These are phyloP conservation scores for Oemleria cerasiformis DNA, from an alignment of 306 rosid genomes.

Conservation along the genomic window DNA sequence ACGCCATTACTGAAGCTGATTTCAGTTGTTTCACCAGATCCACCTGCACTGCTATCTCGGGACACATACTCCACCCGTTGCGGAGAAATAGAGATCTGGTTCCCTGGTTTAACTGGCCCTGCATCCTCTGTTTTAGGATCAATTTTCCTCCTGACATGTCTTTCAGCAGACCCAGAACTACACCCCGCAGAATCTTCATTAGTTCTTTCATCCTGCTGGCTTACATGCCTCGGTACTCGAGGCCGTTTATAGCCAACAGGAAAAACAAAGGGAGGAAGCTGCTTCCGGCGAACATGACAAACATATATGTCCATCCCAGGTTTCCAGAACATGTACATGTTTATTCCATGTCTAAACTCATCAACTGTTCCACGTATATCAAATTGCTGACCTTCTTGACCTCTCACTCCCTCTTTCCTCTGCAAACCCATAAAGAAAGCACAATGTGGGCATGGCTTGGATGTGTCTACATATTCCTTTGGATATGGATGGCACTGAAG, in stretches of 20 bases:
- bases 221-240: slow-evolving; percentile 49
- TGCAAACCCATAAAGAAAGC: slow-evolving; percentile 99
- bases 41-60: slow-evolving; percentile 40
- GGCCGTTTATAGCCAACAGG: slow-evolving; percentile 78
- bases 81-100: slow-evolving; percentile 60
- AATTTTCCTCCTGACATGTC: slow-evolving; percentile 65
- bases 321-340: slow-evolving; percentile 79
- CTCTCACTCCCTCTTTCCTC: slow-evolving; percentile 91
- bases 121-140: slow-evolving; percentile 42
- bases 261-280: slow-evolving; percentile 85
- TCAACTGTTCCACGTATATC: slow-evolving; percentile 97
- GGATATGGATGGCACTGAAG: slow-evolving; percentile 98
- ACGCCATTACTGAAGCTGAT: slow-evolving; percentile 32
- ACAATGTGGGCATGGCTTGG: slow-evolving; percentile 78
- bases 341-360: slow-evolving; percentile 83
- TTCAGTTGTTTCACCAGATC: slow-evolving; percentile 46
- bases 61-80: slow-evolving; percentile 47
- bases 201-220: slow-evolving; percentile 41
- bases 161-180: slow-evolving; percentile 55
- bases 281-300: slow-evolving; percentile 94
- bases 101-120: slow-evolving; percentile 39
- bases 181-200: slow-evolving; percentile 42
- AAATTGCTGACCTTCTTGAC: slow-evolving; percentile 94
- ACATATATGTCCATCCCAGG: slow-evolving; percentile 91
- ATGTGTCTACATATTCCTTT: slow-evolving; percentile 63